Evolutionary conservation across 148 eudicot species (phyloP).

Genomic region (Nepenthes gracilis): DNA sequence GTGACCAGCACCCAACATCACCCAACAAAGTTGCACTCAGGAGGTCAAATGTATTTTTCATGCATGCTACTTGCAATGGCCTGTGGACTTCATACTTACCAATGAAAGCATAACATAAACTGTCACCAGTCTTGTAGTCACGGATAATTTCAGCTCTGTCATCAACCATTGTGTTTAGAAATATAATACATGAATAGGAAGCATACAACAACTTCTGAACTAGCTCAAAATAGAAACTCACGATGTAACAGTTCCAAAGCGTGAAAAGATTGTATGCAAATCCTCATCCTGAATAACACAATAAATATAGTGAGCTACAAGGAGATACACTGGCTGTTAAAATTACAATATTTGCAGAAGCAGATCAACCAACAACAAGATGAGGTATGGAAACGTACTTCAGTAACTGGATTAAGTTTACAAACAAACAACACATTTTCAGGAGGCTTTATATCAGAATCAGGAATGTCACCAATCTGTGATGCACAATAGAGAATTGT

Average conservation of each 20-base stretch:
- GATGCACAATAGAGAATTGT: constrained; percentile 4
- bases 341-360: neutral
- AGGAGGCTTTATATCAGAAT: constrained; percentile 93
- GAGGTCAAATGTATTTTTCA: no score
- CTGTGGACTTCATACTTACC: constrained; percentile 28
- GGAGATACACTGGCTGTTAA: neutral
- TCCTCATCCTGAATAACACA: constrained; percentile 66
- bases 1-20: no score
- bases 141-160: constrained; percentile 87
- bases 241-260: constrained; percentile 91
- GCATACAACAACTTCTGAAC: neutral
- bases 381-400: constrained; percentile 34
- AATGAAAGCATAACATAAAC: constrained; percentile 94
- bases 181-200: constrained; percentile 3
- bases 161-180: constrained; percentile 9
- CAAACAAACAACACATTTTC: constrained; percentile 92
- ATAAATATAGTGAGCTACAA: constrained; percentile 1
- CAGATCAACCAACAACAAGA: neutral
- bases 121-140: constrained; percentile 89
- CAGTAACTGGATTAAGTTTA: constrained; percentile 91
- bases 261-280: constrained; percentile 83
- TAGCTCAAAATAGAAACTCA: constrained; percentile 19
- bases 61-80: no score
- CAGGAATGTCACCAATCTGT: constrained; percentile 97
- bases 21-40: no score